Conservation (phyloP, 257 asterid genomes). For the Capsicum rhomboideum region DNA sequence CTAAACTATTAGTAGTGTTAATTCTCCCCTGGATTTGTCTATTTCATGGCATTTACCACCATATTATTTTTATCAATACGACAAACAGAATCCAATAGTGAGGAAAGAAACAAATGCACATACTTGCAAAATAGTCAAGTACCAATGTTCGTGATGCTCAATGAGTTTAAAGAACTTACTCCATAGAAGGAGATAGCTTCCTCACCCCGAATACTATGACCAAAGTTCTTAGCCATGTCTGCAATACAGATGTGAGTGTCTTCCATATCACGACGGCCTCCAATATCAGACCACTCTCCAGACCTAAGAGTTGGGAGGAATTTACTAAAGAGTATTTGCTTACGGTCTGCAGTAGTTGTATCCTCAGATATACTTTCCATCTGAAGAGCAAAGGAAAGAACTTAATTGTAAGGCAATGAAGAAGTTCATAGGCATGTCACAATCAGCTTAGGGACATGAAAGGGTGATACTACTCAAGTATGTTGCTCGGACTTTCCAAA, state of each 20-base stretch:
- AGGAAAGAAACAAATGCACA: background rate
- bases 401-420: background rate
- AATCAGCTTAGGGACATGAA: background rate
- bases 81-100: background rate
- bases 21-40: background rate
- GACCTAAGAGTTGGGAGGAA: conserved; percentile 66
- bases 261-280: conserved; percentile 70
- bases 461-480: background rate
- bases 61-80: background rate
- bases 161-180: conserved; percentile 54
- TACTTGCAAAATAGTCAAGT: background rate
- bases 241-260: conserved; percentile 83
- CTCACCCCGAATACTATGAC: conserved; percentile 31
- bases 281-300: conserved; percentile 83
- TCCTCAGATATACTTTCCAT: conserved; percentile 76
- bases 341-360: conserved; percentile 32
- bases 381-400: conserved; percentile 21
- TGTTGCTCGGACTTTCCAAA: background rate
- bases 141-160: background rate
- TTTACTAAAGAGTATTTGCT: conserved; percentile 22
- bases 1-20: background rate
- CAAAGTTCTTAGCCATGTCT: conserved; percentile 58
- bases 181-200: conserved; percentile 89
- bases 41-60: background rate
- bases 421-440: background rate